A percentile compares a stretch with the other conserved stretches of the same genome.
phyloP scores from a whole-genome alignment of 2,329 filamentous ascomycete genomes.

The Sphaerulina musiva region DNA sequence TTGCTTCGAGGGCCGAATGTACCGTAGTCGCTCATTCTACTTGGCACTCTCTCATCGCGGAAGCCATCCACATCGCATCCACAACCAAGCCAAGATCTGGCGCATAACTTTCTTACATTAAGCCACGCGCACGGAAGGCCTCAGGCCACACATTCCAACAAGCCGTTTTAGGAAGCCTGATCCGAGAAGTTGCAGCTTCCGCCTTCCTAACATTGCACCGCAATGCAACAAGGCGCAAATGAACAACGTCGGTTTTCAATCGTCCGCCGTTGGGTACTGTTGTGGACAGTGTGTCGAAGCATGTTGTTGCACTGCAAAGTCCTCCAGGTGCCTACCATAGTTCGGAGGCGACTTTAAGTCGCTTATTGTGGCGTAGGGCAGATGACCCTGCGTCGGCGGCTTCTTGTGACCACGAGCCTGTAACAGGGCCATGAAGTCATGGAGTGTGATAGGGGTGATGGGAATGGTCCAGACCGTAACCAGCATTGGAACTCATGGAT shows the following conservation, averaged over 20 bases:
- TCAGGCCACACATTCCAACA: no score
- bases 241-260: background rate
- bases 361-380: background rate
- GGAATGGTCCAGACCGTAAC: constrained; percentile 5
- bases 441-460: constrained; percentile 18
- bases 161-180: no score
- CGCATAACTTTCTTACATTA: no score
- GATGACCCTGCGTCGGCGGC: background rate
- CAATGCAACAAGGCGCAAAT: no score
- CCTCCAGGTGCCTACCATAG: constrained; percentile 1
- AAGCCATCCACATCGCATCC: no score
- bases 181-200: no score
- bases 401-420: background rate
- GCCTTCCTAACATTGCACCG: no score
- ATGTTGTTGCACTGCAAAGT: background rate
- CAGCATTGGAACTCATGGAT: constrained; percentile 17
- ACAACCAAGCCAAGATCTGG: no score
- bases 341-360: background rate
- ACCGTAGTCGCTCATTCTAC: no score
- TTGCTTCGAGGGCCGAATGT: no score
- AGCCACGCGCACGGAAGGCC: no score
- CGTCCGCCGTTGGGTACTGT: background rate
- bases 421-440: constrained; percentile 10
- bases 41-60: no score
- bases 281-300: background rate